Evolutionary conservation across 2,329 filamentous ascomycete genomes (phyloP).

Genomic region (Aschersonia sp.): DNA sequence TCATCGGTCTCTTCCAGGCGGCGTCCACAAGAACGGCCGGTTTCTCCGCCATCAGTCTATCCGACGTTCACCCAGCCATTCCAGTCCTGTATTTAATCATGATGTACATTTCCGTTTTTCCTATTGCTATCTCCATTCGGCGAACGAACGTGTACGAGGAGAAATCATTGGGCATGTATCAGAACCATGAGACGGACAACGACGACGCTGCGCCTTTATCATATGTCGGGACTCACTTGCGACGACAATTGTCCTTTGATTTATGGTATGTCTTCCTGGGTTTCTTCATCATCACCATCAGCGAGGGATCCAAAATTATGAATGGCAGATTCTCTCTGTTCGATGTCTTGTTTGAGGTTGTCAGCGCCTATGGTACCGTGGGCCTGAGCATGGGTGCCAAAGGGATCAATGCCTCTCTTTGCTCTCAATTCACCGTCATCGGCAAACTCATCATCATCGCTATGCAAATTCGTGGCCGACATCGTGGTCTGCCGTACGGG

Average conservation of each 20-base stretch:
- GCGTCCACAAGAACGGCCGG: conserved; percentile 81
- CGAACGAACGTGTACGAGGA: conserved; percentile 96
- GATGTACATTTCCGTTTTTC: conserved; percentile 99
- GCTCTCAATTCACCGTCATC: conserved; percentile 62
- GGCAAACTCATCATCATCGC: conserved; percentile 55
- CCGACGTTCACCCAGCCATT: conserved; percentile 71
- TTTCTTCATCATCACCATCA: conserved; percentile 82
- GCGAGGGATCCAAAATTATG: conserved; percentile 61
- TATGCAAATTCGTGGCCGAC: conserved; percentile 55
- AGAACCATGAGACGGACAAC: conserved; percentile 31
- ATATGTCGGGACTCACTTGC: conserved; percentile 83
- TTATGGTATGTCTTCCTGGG: conserved; percentile 94
- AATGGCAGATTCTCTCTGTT: conserved; percentile 51
- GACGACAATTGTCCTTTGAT: conserved; percentile 89
- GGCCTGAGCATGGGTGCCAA: conserved; percentile 79
- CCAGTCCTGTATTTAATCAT: conserved; percentile 93
- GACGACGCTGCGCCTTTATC: conserved; percentile 48
- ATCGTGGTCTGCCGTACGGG: conserved; percentile 53
- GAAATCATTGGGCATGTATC: conserved; percentile 64
- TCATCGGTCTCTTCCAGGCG: conserved; percentile 84
- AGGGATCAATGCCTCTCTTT: conserved; percentile 63
- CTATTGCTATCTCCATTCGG: conserved; percentile 88
- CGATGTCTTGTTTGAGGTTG: conserved; percentile 64
- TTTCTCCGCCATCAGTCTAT: conserved; percentile 67
- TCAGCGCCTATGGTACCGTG: conserved; percentile 89